Base-by-base conservation (phyloP, 2,329 filamentous ascomycete genomes). In the Cordyceps javanica region DNA sequence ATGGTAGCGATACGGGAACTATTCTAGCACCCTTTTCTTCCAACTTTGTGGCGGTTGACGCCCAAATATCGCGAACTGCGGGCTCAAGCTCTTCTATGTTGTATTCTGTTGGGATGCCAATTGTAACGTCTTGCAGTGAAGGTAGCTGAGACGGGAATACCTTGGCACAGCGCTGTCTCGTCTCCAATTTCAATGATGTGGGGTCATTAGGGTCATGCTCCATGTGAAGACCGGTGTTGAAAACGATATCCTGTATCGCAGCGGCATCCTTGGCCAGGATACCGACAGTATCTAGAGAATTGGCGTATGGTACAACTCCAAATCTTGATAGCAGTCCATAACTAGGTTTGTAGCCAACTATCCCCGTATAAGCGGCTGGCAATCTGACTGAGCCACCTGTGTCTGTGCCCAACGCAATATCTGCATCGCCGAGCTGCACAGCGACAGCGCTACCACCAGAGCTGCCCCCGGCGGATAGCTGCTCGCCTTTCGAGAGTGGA, bases 381-480 rank as follows among this genome's bases (percentile, higher is more conserved):
- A 97, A 79, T 59, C 92, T 81, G 50, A 97, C 88, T 1, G 90
- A 95, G 14, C 92, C 92, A 62, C 92, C 92, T 0, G 92, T 99
- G 69, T 99, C 94, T 21, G 94, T 97, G 19, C 94, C 94, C 28
- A 99, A 75, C 8, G 91, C 91, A 38, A 85, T 58, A 26, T 82
- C 75, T 1, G 77, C 79, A 4, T 78, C 74, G 23, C 81, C 81
- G 1, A 80, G 77, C 21, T 82, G 84, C 38, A 97, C 90, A 14
- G 91, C 90, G 10, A 95, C 83, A 3, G 94, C 94, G 70, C 92
- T 97, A 19, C 94, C 94, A 42, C 94, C 94, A 3, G 93, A 97
- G 70, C 92, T 97, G 30, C 92, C 92, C 38, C 92, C 92, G 0
- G 89, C 87, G 0, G 91, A 94, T 26, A 83, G 69, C 21, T 67